A percentile compares a stretch with the other conserved stretches of the same genome.
Evolutionary conservation across 495 filamentous ascomycete species (phyloP).

Genomic region (Viridothelium virens): DNA sequence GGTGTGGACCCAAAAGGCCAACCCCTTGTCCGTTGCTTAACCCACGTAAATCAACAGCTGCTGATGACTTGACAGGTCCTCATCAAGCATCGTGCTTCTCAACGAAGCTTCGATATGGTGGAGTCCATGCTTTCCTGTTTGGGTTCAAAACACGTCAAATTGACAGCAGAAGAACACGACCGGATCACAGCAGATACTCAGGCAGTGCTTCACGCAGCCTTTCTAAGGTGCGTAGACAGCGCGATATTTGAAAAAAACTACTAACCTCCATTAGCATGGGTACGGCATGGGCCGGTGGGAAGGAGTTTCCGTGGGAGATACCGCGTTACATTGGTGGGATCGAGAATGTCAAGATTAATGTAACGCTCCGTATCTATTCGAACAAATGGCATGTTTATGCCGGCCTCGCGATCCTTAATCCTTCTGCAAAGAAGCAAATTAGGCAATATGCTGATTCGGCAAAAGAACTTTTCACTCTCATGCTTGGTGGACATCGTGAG

Average conservation of each 20-base stretch:
- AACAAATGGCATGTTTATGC: conserved; percentile 99
- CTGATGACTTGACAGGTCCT: conserved; percentile 49
- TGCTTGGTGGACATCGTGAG: conserved; percentile 72
- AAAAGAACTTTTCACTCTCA: conserved; percentile 92
- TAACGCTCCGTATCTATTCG: conserved; percentile 91
- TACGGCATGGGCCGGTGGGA: conserved; percentile 86
- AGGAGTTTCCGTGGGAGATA: conserved; percentile 93
- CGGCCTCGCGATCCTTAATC: conserved; percentile 92
- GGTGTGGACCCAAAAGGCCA: conserved; percentile 73
- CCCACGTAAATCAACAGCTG: not conserved
- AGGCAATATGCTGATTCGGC: conserved; percentile 85
- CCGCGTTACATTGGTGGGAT: conserved; percentile 90
- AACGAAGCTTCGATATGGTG: conserved; percentile 67
- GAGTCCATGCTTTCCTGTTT: conserved; percentile 74
- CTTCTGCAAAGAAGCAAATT: conserved; percentile 83
- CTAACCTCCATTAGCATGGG: conserved; percentile 60
- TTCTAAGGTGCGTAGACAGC: conserved; percentile 45
- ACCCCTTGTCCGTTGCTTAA: conserved; percentile 55
- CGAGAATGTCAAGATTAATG: conserved; percentile 98
- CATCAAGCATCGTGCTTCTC: conserved; percentile 83
- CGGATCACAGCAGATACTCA: conserved; percentile 97
- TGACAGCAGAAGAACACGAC: conserved; percentile 82
- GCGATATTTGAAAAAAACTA: not conserved
- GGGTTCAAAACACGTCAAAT: conserved; percentile 70
- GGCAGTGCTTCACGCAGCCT: conserved; percentile 94